These are phyloP conservation scores for Camelina laxa DNA, from an alignment of 345 rosid genomes.

Conservation along the genomic window DNA sequence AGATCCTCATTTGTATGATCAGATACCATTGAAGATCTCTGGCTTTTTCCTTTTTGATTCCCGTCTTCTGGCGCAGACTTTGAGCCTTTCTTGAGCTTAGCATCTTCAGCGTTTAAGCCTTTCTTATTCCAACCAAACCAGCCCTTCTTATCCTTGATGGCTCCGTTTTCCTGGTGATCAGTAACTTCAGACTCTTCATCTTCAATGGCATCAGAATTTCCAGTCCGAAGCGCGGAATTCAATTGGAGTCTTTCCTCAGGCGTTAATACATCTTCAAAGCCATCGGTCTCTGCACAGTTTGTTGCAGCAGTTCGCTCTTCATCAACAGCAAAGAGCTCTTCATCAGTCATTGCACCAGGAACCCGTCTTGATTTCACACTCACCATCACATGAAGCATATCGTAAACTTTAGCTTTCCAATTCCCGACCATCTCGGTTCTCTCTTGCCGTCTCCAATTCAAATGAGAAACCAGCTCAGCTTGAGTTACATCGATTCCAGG, in stretches of 20 bases:
- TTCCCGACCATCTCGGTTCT: slow-evolving; percentile 90
- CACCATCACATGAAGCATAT: slow-evolving; percentile 97
- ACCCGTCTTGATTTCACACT: slow-evolving; percentile 96
- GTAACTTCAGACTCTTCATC: slow-evolving; percentile 70
- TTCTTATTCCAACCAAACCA: slow-evolving; percentile 98
- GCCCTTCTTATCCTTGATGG: slow-evolving; percentile 82
- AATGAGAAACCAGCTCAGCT: slow-evolving; percentile 88
- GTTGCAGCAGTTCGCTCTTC: slow-evolving; percentile 60
- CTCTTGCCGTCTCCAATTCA: slow-evolving; percentile 98
- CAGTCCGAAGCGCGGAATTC: slow-evolving; percentile 74
- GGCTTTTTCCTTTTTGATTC: slow-evolving; percentile 62
- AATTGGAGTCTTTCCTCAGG: slow-evolving; percentile 89
- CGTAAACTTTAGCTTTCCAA: slow-evolving; percentile 97
- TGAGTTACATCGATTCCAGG: slow-evolving; percentile 99
- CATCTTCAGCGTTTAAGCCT: slow-evolving; percentile 70
- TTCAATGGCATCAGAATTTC: slow-evolving; percentile 64
- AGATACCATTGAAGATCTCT: slow-evolving; percentile 53
- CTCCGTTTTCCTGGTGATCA: slow-evolving; percentile 62
- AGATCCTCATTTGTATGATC: slow-evolving; percentile 65
- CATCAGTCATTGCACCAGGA: slow-evolving; percentile 99
- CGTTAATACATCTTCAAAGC: slow-evolving; percentile 81
- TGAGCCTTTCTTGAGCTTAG: slow-evolving; percentile 72
- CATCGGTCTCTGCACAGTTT: slow-evolving; percentile 65
- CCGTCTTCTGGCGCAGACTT: slow-evolving; percentile 77
- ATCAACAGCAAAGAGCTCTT: slow-evolving; percentile 89